Evolutionary conservation across 2,329 filamentous ascomycete genomes (phyloP).

Genomic region (Cladosporium sp.): DNA sequence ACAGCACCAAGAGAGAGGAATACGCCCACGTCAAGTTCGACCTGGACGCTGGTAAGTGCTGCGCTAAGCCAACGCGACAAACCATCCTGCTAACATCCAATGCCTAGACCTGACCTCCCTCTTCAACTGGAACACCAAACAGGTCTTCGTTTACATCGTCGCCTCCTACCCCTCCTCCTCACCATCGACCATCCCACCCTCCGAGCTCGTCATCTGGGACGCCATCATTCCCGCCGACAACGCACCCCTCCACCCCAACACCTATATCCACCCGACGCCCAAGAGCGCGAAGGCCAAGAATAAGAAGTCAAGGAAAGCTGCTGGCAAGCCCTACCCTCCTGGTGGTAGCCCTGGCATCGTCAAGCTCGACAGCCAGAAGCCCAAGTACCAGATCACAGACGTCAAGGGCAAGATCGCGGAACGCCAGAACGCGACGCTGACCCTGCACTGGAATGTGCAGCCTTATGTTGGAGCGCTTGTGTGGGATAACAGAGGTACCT

Average conservation of each 20-base stretch:
- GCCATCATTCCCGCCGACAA: slow-evolving; percentile 79
- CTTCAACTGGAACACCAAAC: slow-evolving; percentile 99
- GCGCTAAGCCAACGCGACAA: slow-evolving; percentile 3
- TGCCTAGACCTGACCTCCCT: slow-evolving; percentile 75
- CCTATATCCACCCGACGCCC: slow-evolving; percentile 54
- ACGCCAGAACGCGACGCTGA: slow-evolving; percentile 71
- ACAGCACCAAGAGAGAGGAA: slow-evolving; percentile 88
- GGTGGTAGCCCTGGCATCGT: slow-evolving; percentile 64
- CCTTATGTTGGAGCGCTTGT: slow-evolving; percentile 89
- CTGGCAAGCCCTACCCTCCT: slow-evolving; percentile 35
- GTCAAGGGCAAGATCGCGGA: slow-evolving; percentile 76
- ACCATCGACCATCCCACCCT: slow-evolving; percentile 42
- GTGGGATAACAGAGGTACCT: slow-evolving; percentile 62
- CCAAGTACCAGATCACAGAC: slow-evolving; percentile 97
- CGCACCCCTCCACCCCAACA: slow-evolving; percentile 56
- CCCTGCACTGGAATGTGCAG: slow-evolving; percentile 94
- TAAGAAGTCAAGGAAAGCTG: slow-evolving; percentile 27
- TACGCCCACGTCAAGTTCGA: slow-evolving; percentile 95
- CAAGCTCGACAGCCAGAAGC: slow-evolving; percentile 77
- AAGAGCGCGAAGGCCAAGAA: slow-evolving; percentile 27
- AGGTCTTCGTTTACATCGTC: slow-evolving; percentile 94
- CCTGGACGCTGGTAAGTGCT: slow-evolving; percentile 67
- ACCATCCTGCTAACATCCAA: slow-evolving; percentile 18
- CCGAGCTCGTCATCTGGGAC: slow-evolving; percentile 90
- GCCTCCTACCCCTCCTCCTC: slow-evolving; percentile 63